Base-by-base conservation (phyloP, 208 protist species). In the Kentomonas sorsogonicus region DNA sequence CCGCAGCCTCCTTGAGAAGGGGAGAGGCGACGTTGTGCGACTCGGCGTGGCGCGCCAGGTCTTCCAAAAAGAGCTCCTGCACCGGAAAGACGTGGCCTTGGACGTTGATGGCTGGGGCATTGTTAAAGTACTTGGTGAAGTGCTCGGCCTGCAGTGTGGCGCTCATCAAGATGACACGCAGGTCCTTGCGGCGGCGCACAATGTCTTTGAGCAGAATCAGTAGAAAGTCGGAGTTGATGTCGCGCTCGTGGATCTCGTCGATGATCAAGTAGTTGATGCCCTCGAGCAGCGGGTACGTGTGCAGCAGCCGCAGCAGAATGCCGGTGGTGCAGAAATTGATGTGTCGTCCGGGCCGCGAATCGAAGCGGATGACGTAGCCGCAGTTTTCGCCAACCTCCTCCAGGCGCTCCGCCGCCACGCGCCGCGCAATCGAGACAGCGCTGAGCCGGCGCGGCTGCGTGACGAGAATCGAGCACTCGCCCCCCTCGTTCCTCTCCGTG, bases 171-270 rank as follows among this genome's bases (percentile, higher is more conserved):
- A 99, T 92, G 7, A 99, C 82, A 57, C 98, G 98, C 15, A 99
- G 61, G 60, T 98, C 93, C 5, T 69, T 81, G 13, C 97, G 70
- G 30, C 68, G 62, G 18, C 25, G 15, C 3, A 90, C 26, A 23
- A 97, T 51, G 16, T 89, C 79, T 70, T 98, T 94, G 40, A 99
- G 66, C n/a, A 99, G 67, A n/a, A 97, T 93, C 53, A 99, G 96
- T 0, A 99, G 70, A 46, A 99, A 98, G 72, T 99, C 98, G 0
- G 98, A 99, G 72, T 97, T 78, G 36, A 99, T 93, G 43, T 98
- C 98, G 16, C 99, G 78, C 74, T 99, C 99, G 74, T 99, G 99
- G 4, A 99, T 99, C 77, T 99, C 99, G 83, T 99, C 99, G 26
- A 99, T 90, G 59, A 99, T 98, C 58, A 99, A 75, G 47, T 98